These are phyloP conservation scores for Globisporangium parvum DNA, from an alignment of 352 stramenopile genomes.

Conservation along the genomic window DNA sequence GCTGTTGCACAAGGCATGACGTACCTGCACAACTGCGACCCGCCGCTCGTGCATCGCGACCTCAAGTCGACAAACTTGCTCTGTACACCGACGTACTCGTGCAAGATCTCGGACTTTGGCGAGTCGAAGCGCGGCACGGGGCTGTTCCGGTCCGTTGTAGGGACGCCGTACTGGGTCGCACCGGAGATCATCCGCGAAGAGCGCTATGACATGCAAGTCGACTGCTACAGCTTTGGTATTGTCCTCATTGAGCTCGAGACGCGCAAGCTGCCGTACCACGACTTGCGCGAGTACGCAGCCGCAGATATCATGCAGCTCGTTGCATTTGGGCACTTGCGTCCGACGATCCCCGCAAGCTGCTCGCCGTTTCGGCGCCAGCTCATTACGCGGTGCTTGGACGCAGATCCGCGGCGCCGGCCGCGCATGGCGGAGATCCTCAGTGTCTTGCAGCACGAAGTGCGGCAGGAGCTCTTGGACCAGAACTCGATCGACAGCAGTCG, in stretches of 20 bases:
- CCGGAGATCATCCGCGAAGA: constrained; percentile 82
- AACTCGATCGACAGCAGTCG: constrained; percentile 54
- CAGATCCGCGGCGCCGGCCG: constrained; percentile 46
- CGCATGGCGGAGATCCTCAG: constrained; percentile 79
- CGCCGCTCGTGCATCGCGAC: constrained; percentile 73
- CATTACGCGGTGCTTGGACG: constrained; percentile 58
- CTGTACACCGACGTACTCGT: constrained; percentile 66
- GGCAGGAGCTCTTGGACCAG: constrained; percentile 65
- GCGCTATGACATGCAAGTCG: constrained; percentile 74
- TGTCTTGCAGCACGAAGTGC: constrained; percentile 65
- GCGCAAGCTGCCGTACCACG: constrained; percentile 63
- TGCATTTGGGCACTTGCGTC: constrained; percentile 45
- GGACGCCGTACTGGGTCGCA: constrained; percentile 82
- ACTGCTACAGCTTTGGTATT: constrained; percentile 87
- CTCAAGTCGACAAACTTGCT: constrained; percentile 80
- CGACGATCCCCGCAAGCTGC: constrained; percentile 59
- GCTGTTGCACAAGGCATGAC: constrained; percentile 76
- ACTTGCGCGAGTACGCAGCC: constrained; percentile 48
- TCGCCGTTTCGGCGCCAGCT: constrained; percentile 51
- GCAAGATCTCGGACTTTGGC: constrained; percentile 81
- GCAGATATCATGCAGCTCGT: constrained; percentile 84
- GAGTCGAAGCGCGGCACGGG: constrained; percentile 55
- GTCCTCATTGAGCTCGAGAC: constrained; percentile 83
- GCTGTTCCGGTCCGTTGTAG: constrained; percentile 70
- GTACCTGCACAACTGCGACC: constrained; percentile 79